A percentile compares a stretch with the other conserved stretches of the same genome.
Conservation (phyloP, 2,329 filamentous ascomycete species). For the Parastagonospora nodorum region DNA sequence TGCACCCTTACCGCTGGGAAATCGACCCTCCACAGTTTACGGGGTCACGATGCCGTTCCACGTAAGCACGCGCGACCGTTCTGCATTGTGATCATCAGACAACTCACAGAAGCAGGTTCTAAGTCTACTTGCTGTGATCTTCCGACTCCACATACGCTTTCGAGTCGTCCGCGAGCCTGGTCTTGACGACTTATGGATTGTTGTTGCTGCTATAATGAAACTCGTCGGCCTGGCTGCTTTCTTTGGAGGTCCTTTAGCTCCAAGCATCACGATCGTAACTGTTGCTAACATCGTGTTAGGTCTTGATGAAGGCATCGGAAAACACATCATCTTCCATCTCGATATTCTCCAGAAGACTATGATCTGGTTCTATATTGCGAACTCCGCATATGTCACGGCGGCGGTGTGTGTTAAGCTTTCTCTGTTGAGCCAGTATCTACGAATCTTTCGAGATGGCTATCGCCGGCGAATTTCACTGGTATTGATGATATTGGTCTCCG, state of each 20-base stretch:
- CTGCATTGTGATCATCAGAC: neutral
- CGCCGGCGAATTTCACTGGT: slow-evolving; percentile 20
- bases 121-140: slow-evolving; percentile 28
- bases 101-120: slow-evolving; percentile 25
- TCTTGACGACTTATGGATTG: slow-evolving; percentile 43
- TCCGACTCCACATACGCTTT: slow-evolving; percentile 35
- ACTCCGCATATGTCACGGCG: slow-evolving; percentile 33
- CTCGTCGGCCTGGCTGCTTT: slow-evolving; percentile 25
- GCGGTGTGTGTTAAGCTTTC: slow-evolving; percentile 42
- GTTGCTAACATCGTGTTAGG: slow-evolving; percentile 19
- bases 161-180: slow-evolving; percentile 33
- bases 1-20: slow-evolving; percentile 24
- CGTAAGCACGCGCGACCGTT: slow-evolving; percentile 7
- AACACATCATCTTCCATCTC: slow-evolving; percentile 30
- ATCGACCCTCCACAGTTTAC: slow-evolving; percentile 26
- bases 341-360: slow-evolving; percentile 16
- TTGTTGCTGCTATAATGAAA: slow-evolving; percentile 32
- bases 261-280: neutral
- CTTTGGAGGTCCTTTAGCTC: slow-evolving; percentile 19
- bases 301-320: slow-evolving; percentile 33
- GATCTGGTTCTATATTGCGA: slow-evolving; percentile 31
- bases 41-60: slow-evolving; percentile 36
- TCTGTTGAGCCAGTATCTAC: slow-evolving; percentile 41
- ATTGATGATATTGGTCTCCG: slow-evolving; percentile 18
- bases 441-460: slow-evolving; percentile 31